Conservation (phyloP, 306 rosid genomes). For the Trichosanthes truncata region DNA sequence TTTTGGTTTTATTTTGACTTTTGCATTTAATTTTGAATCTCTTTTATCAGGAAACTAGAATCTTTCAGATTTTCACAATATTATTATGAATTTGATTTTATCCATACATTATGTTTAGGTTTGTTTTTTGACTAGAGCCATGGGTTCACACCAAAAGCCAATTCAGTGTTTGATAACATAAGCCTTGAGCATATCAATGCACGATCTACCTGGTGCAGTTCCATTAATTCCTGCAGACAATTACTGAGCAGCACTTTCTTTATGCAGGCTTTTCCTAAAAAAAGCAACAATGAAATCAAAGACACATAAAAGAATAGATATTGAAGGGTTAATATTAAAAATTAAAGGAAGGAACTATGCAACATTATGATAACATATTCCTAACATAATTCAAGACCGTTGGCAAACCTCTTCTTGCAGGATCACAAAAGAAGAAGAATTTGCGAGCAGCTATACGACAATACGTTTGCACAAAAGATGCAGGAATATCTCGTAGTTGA, state of each 20-base stretch:
- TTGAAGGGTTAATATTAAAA: background rate
- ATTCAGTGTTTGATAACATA: background rate
- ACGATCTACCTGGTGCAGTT: constrained; percentile 89
- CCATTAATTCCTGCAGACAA: constrained; percentile 98
- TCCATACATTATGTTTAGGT: background rate
- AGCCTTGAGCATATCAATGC: background rate
- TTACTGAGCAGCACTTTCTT: constrained; percentile 94
- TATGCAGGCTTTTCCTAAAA: constrained; percentile 89
- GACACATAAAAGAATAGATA: background rate
- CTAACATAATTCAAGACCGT: background rate
- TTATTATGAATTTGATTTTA: background rate
- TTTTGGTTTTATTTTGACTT: background rate
- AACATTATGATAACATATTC: background rate
- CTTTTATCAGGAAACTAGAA: background rate
- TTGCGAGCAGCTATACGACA: constrained; percentile 96
- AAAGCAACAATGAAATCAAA: background rate
- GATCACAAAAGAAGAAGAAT: constrained; percentile 97
- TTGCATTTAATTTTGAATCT: background rate
- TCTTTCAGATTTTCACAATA: background rate
- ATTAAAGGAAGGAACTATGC: background rate
- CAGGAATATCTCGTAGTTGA: constrained; percentile 76
- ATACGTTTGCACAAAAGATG: constrained; percentile 62
- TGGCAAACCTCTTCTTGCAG: constrained; percentile 90
- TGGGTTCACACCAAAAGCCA: background rate
- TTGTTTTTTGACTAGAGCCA: background rate